A percentile compares a stretch with the other conserved stretches of the same genome.
phyloP scores from a whole-genome alignment of 2,329 filamentous ascomycete genomes.

The Exophiala alcalophila region DNA sequence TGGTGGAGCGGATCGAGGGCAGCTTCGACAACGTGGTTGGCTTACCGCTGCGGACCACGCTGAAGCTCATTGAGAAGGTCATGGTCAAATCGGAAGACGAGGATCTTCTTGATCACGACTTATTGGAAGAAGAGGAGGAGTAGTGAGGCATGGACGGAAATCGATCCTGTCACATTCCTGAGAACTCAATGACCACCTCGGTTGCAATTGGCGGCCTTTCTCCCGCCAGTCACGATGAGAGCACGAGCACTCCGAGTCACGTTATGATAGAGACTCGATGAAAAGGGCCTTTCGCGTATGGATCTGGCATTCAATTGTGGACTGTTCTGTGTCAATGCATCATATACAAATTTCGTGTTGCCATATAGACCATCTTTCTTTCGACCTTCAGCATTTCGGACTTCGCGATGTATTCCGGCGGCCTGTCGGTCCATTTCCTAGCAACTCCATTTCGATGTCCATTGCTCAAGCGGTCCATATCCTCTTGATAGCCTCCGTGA shows the following conservation, averaged over 20 bases:
- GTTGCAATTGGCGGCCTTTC: constrained; percentile 6
- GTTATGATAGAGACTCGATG: constrained; percentile 2
- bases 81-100: constrained; percentile 70
- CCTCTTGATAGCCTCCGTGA: constrained; percentile 84
- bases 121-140: too few species aligned
- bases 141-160: too few species aligned
- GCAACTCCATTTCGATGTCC: too few species aligned
- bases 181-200: constrained; percentile 3
- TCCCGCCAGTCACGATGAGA: too few species aligned
- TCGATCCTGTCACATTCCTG: constrained; percentile 23
- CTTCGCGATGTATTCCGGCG: too few species aligned
- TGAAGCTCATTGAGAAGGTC: constrained; percentile 86
- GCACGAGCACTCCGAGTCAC: not conserved
- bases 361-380: not conserved
- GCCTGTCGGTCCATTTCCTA: too few species aligned
- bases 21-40: constrained; percentile 93
- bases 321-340: constrained; percentile 6
- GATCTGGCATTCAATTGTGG: constrained; percentile 5
- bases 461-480: constrained; percentile 95
- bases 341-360: too few species aligned
- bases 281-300: not conserved
- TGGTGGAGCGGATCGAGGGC: constrained; percentile 87
- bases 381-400: too few species aligned
- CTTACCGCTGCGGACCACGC: constrained; percentile 71
- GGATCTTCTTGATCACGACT: constrained; percentile 48